Evolutionary conservation across 1,284 basidiomycete species (phyloP), one percentile per base, ranked within the genome.

Genomic region (Butyriboletus appendiculatus): DNA sequence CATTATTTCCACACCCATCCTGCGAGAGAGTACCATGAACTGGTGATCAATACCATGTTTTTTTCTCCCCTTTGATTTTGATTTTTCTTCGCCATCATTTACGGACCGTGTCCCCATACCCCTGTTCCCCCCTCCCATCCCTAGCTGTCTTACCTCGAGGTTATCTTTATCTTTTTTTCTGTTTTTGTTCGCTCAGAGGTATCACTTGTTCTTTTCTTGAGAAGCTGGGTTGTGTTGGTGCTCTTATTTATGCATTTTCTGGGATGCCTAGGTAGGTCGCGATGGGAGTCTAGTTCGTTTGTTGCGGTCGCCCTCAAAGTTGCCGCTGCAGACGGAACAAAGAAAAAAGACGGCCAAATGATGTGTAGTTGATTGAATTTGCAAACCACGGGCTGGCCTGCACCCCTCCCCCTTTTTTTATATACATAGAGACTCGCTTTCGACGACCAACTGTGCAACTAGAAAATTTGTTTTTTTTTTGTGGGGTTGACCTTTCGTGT

Each of bases 1-100:
- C 28, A 72, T 79, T 20, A 89, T 89, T 55, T 86, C 83, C 1
- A 80, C 84, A 43, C 86, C 87, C 15, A 79, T 88, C 53, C 66
- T 89, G 71, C 74, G 77, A 62, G 83, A 87, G 71, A 89, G 81
- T 68, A 89, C 81, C 61, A 81, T 89, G 80, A 87, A 88, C 65
- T 89, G 85, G 86, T 88, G 73, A 67, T 37, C 28, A 4, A 18
- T 45, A 28, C 34, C 41, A 15, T 33, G 6, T 22, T 24, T 22
- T 32, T 35, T 10, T n/a, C 45, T 20, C 24, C 15, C 15, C 34
- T 7, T 26, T 41, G 3, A 8, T 32, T 28, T 20, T 32, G 39
- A 44, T 44, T 5, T 12, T 32, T 32, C n/a, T 26, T 42, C 43
- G 39, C n/a, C 26, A 50, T 43, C 16, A 45, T 38, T 34, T 15